Evolutionary conservation across 805 yeast genomes (phyloP).

Genomic region (Sporopachydermia lactativora): DNA sequence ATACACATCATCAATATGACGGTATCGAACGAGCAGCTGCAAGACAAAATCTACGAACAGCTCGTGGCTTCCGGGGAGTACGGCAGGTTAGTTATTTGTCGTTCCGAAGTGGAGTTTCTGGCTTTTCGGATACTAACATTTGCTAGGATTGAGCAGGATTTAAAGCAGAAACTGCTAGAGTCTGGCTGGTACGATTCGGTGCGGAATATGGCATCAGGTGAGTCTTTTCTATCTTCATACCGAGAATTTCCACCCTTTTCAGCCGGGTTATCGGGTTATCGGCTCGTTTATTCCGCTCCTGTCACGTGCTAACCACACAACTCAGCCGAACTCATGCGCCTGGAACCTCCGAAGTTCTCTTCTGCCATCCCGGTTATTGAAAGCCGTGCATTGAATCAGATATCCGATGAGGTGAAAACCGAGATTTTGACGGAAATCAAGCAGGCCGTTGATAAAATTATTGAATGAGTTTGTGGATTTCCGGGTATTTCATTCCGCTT

Average conservation of each 20-base stretch:
- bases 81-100: conserved; percentile 30
- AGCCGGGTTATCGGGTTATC: no score
- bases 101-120: conserved; percentile 11
- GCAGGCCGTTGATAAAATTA: conserved; percentile 39
- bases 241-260: no score
- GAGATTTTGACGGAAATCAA: conserved; percentile 45
- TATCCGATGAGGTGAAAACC: conserved; percentile 49
- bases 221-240: no score
- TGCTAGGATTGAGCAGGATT: conserved; percentile 37
- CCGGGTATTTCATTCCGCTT: no score
- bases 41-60: conserved; percentile 53
- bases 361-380: neutral
- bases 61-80: conserved; percentile 70
- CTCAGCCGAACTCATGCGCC: conserved; percentile 36
- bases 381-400: conserved; percentile 25
- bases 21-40: conserved; percentile 19
- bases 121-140: neutral
- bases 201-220: conserved; percentile 40
- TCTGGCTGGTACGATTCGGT: conserved; percentile 83
- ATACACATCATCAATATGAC: conserved; percentile 7
- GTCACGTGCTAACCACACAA: conserved; percentile 24
- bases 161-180: conserved; percentile 52
- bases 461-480: conserved; percentile 14
- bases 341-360: conserved; percentile 26
- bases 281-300: no score